Conservation (phyloP, 2,329 filamentous ascomycete species). For the Cercospora sojina region DNA sequence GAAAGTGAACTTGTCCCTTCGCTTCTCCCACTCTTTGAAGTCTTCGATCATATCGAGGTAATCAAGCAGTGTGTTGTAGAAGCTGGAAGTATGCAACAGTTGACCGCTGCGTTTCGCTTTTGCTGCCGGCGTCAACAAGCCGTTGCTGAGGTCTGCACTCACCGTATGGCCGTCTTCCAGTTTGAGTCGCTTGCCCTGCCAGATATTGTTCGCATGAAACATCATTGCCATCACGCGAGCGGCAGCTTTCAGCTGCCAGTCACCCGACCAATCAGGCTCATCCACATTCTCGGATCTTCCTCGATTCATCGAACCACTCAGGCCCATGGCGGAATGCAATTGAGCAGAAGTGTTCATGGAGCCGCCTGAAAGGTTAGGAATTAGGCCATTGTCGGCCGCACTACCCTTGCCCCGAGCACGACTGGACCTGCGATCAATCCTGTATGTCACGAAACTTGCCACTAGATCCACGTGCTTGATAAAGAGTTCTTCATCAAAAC, state of each 20-base stretch:
- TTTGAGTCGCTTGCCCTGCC: constrained; percentile 32
- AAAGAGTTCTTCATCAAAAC: constrained; percentile 67
- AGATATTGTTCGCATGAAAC: constrained; percentile 74
- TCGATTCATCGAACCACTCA: constrained; percentile 48
- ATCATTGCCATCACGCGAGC: constrained; percentile 76
- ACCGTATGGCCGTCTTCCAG: neutral
- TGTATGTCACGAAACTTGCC: constrained; percentile 76
- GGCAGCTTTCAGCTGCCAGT: constrained; percentile 85
- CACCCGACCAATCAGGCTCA: constrained; percentile 66
- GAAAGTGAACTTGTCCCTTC: constrained; percentile 73
- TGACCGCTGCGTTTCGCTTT: constrained; percentile 51
- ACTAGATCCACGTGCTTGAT: constrained; percentile 72
- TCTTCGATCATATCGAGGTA: constrained; percentile 81
- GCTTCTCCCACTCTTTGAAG: constrained; percentile 83
- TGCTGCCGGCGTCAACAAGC: constrained; percentile 32
- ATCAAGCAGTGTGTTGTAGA: constrained; percentile 84
- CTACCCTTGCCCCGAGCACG: constrained; percentile 61
- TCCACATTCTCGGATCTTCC: constrained; percentile 56
- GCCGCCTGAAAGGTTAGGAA: constrained; percentile 70
- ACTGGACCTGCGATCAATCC: constrained; percentile 69
- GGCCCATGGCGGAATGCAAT: constrained; percentile 72
- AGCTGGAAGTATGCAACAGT: constrained; percentile 75
- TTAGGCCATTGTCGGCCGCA: constrained; percentile 62
- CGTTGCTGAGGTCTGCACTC: constrained; percentile 31
- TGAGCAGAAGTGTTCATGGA: constrained; percentile 63